phyloP scores from a whole-genome alignment of 331 rosid species.

The Telfairia occidentalis region DNA sequence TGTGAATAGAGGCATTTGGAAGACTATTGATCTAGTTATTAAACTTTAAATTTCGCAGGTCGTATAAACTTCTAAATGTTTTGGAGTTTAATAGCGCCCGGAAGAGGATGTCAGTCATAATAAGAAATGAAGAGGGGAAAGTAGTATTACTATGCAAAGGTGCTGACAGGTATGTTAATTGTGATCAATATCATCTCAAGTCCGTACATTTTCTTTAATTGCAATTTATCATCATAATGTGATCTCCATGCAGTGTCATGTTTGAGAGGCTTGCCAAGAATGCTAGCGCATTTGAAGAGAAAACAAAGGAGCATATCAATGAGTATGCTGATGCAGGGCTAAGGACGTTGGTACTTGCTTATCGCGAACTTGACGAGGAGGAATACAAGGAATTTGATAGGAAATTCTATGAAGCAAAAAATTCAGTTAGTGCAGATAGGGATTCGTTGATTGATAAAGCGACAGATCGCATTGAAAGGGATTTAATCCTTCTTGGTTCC shows the following conservation, averaged over 20 bases:
- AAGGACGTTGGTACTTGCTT: conserved; percentile 79
- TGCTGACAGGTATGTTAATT: conserved; percentile 61
- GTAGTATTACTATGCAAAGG: conserved; percentile 70
- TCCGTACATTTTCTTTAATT: not conserved
- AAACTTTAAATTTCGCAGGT: conserved; percentile 30
- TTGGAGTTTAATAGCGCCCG: conserved; percentile 83
- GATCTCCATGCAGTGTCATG: conserved; percentile 66
- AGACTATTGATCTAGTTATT: conserved; percentile 2
- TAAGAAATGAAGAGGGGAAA: conserved; percentile 59
- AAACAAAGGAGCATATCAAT: conserved; percentile 56
- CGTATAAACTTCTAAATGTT: conserved; percentile 61
- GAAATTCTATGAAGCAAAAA: conserved; percentile 46
- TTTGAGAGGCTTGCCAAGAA: conserved; percentile 66
- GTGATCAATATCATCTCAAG: conserved; percentile 15
- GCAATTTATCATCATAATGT: conserved; percentile 4
- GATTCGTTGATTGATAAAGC: conserved; percentile 56
- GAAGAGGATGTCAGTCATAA: conserved; percentile 94
- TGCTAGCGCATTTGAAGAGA: conserved; percentile 58
- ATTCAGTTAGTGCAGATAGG: conserved; percentile 49
- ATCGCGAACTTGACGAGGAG: conserved; percentile 66
- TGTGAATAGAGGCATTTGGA: not conserved
- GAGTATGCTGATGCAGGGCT: conserved; percentile 89
- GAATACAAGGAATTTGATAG: conserved; percentile 48
- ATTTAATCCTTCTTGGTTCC: conserved; percentile 83
- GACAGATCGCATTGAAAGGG: conserved; percentile 60